A percentile compares a stretch with the other conserved stretches of the same genome.
Conservation (phyloP, 176 grass and related monocot genomes). For the Oryza meyeriana region DNA sequence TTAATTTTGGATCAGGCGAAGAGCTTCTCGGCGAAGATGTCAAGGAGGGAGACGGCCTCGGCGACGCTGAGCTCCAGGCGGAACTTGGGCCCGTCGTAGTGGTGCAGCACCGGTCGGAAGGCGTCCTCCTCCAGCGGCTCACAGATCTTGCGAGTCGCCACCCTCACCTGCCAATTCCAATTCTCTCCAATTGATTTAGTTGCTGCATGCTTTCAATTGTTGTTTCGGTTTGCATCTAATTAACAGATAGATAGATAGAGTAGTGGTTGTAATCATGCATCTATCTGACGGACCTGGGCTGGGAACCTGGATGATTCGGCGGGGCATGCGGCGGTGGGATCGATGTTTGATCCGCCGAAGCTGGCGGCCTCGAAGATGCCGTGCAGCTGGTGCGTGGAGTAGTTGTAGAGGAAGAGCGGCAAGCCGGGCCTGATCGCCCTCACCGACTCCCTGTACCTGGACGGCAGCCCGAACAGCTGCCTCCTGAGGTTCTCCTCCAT, state of each 20-base stretch:
- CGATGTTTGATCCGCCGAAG: conserved; percentile 96
- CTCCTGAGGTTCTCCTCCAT: conserved; percentile 95
- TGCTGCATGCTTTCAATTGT: too few relatives aligned
- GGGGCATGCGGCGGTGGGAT: conserved; percentile 68
- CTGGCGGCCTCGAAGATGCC: conserved; percentile 97
- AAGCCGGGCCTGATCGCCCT: conserved; percentile 82
- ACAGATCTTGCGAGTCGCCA: conserved; percentile 64
- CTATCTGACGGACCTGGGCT: conserved; percentile 49
- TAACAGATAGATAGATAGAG: too few relatives aligned
- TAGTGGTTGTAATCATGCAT: too few relatives aligned
- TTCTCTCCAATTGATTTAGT: too few relatives aligned
- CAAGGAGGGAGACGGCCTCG: conserved; percentile 80
- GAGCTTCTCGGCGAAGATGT: conserved; percentile 68
- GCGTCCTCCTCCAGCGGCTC: conserved; percentile 92
- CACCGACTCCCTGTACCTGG: conserved; percentile 94
- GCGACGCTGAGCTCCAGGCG: conserved; percentile 77
- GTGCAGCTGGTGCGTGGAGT: conserved; percentile 98
- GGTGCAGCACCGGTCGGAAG: conserved; percentile 91
- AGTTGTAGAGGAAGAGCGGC: conserved; percentile 99
- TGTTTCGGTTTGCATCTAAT: too few relatives aligned
- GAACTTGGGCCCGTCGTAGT: conserved; percentile 99
- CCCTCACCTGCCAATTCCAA: conserved; percentile 50
- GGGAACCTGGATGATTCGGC: conserved; percentile 97
- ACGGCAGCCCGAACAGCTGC: conserved; percentile 85
- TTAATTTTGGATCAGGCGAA: background rate